phyloP scores from a whole-genome alignment of 805 yeast species.

The Saturnispora dispora region DNA sequence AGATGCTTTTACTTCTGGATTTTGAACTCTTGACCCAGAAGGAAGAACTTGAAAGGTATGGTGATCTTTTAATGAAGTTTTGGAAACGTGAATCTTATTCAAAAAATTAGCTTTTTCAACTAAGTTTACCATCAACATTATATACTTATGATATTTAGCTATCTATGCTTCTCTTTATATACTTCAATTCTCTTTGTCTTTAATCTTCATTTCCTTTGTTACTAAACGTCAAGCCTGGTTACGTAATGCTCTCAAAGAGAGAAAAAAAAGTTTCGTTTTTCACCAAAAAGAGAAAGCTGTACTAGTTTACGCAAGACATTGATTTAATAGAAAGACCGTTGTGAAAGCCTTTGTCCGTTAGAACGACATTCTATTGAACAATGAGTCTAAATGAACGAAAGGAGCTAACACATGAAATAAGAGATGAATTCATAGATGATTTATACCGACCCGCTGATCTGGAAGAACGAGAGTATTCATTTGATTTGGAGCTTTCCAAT shows the following conservation, averaged over 20 bases:
- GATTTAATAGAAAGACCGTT: not conserved
- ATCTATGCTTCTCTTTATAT: not conserved
- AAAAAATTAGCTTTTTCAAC: not conserved
- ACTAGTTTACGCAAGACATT: not conserved
- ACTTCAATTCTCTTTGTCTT: not conserved
- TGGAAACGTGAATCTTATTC: conserved; percentile 62
- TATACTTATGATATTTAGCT: not conserved
- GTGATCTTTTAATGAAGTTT: conserved; percentile 73
- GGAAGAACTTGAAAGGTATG: conserved; percentile 86
- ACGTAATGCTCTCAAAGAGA: not conserved
- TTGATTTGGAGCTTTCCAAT: conserved; percentile 16
- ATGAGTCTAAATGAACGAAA: not conserved
- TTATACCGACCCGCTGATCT: conserved; percentile 7
- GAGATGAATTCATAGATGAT: not conserved
- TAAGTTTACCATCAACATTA: not conserved
- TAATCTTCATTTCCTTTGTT: not conserved
- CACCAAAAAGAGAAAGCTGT: not conserved
- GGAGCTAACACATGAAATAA: not conserved
- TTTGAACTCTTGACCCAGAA: conserved; percentile 80
- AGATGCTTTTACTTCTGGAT: conserved; percentile 75
- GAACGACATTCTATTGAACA: not conserved
- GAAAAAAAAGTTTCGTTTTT: not conserved
- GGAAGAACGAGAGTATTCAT: conserved; percentile 15
- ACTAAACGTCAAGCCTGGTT: not conserved
- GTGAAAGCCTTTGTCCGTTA: not conserved